Evolutionary conservation across 257 asterid species (phyloP), one percentile per base, ranked within the genome.

Genomic region (Scutellaria baicalensis): DNA sequence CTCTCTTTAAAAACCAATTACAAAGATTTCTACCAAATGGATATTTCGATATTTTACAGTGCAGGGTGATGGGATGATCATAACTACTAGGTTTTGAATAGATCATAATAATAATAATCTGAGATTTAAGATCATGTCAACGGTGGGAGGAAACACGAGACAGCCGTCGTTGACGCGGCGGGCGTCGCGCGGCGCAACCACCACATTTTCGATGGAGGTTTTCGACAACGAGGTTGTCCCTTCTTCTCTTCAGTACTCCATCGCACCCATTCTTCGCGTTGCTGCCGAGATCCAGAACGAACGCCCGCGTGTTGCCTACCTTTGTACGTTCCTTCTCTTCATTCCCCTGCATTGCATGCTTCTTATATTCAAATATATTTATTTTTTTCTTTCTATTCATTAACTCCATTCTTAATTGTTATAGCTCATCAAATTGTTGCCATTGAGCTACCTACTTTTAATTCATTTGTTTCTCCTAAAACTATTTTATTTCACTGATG

Each of bases 211-310:
- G 0, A 83, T 86, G 93, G 99, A 93, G 75, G 99, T 93, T 6
- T 93, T 93, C 68, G 97, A 93, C 70, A 91, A 83, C 7, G 99
- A 93, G 84, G 97, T 93, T 21, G 99, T 93, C 8, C 99, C 99
- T 8, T 91, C 97, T 11, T 89, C 99, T 14, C 87, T 93, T 49
- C 97, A 89, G 76, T 9, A 72, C 18, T 84, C 95, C 11, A 91
- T 93, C 64, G 94, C 96, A 9, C 99, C 97, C 13, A 87, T 94
- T 59, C 92, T 94, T 14, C 96, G 99, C 6, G 97, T 94, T 7
- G 99, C 97, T 14, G 69, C 85, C 1, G 99, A 94, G 75, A 79
- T 94, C 76, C 86, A 87, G 64, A 77, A 56, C 36, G 99, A 91
- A 33, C 95, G 96, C 4, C 96, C 99, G 9, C 99, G 99, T 42